Base-by-base conservation (phyloP, 1,139 yeast species). In the Yamadazyma membranifaciens region DNA sequence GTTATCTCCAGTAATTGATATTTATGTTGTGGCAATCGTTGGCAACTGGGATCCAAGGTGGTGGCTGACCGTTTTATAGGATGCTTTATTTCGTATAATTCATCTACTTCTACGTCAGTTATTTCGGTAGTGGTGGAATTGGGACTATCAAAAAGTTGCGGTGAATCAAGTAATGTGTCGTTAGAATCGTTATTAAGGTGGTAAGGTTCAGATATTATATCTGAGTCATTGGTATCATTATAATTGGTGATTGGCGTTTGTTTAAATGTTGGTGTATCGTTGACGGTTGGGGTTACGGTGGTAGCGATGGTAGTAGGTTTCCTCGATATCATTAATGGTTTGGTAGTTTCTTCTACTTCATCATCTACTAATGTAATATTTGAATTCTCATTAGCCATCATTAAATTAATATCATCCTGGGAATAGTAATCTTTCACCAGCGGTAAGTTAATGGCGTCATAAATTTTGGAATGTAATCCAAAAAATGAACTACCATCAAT, bases 401-500 rank as follows among this genome's bases (percentile, higher is more conserved):
- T 45, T 22, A 34, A n/a, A 17, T 59, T 55, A 9, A 70, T 47
- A 41, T 69, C 74, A 31, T 65, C 63, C 16, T 55, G 52, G 3
- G 67, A 56, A 52, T 69, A 69, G 55, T 59, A 69, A 11, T 28
- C 24, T 33, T 55, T 44, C 14, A 33, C n/a, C 2, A 27, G 11
- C 22, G 51, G 50, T 16, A 56, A 39, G 36, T 58, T 54, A 16
- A 63, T 58, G 2, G 69, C 66, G 43, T 66, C 70, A 41, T 63
- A 61, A 14, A 69, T 62, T 57, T 63, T 62, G 30, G 72, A 63
- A 52, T 80, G 85, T 10, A 78, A 63, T 1, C 85, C 84, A 40
- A 80, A 63, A 59, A 70, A 78, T 3, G 81, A 70, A 9, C 74
- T 63, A 0, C 77, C 75, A 55, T 80, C 84, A 36, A 80, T 71